Base-by-base conservation (phyloP, 2,329 filamentous ascomycete genomes). In the Exophiala oligosperma region DNA sequence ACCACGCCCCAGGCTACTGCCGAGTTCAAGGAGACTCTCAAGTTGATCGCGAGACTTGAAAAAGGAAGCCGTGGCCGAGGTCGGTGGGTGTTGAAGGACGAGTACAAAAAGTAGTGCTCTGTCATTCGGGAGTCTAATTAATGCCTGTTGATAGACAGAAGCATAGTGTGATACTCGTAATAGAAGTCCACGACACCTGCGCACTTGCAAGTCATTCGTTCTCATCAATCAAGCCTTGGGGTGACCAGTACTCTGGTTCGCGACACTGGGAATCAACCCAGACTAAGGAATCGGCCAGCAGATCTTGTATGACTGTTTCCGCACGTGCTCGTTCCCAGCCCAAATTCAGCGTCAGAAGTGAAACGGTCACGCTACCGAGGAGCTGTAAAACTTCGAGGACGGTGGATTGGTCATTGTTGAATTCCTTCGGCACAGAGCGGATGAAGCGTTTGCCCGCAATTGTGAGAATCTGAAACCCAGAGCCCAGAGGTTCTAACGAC, bases 331-430 rank as follows among this genome's bases (percentile, higher is more conserved):
- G 80, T 65, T 93, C 87, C 94, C 94, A 99, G 14, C 81, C 82
- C 28, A 99, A 76, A 71, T 99, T 99, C 51, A 89, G 77, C 75
- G 89, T 87, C 54, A 99, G 76, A 89, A 97, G 95, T 1, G 89
- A 89, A 14, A 96, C 84, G 57, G 88, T 96, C 52, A 97, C 90
- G 70, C 91, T 96, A 1, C 94, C 93, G 8, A 97, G 79, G 8
- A 97, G 80, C 73, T 97, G 91, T 6, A 91, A 91, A 1, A 90
- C 92, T 77, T 97, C 94, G 5, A 99, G 82, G 11, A 96, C 93
- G 1, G 88, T 90, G 50, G 90, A 90, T 77, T 99, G 94, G 72
- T 99, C 94, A 12, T 86, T 92, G 72, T 96, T 97, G 62, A 99
- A 82, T 76, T 99, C 94, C 72, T 95, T 94, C 1, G 94, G 94